Base-by-base conservation (phyloP, 2,329 filamentous ascomycete species). In the Leptographium radiaticola region DNA sequence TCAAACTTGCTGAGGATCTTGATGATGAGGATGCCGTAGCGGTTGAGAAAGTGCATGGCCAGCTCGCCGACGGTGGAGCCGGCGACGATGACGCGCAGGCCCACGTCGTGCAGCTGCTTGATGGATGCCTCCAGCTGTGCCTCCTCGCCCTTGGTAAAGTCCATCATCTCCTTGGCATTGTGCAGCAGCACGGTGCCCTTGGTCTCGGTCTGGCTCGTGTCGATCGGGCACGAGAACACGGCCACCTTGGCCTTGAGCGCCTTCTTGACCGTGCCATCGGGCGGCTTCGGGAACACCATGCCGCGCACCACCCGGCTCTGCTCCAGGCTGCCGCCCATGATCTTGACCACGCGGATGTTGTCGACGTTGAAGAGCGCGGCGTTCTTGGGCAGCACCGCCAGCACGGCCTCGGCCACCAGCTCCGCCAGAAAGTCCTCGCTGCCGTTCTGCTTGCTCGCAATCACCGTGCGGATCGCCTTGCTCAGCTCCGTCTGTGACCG, bases 1-100 rank as follows among this genome's bases (percentile, higher is more conserved):
- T 98, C 93, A 65, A 97, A 98, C 72, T 98, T 98, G 73, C 89
- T 95, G 64, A 97, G 82, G 61, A 98, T 85, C 72, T 95, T 95
- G 76, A 98, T 91, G 65, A 93, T 84, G 49, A 98, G 81, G 61
- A 98, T 97, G 67, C 88, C 89, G 71, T 87, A 95, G 64, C 91
- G 87, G 80, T 98, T 96, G 59, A 98, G 84, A 74, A 96, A 98
- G 76, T 98, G 93, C 70, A 95, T 77, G 53, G 93, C 93, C 57
- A 98, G 80, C 68, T 98, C 94, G 62, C 94, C 93, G 48, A 98
- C 84, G n/a, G 88, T 90, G 42, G 89, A 85, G 55, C 93, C 93
- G 54, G 90, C 91, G 61, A 98, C 80, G 50, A 97, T 83, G 18
- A 98, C 94, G 54, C 93, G 83, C 59, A 98, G 71, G 46, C 93